Evolutionary conservation across 2,329 filamentous ascomycete species (phyloP).

Genomic region (Nannizziopsis arthrosporioides): DNA sequence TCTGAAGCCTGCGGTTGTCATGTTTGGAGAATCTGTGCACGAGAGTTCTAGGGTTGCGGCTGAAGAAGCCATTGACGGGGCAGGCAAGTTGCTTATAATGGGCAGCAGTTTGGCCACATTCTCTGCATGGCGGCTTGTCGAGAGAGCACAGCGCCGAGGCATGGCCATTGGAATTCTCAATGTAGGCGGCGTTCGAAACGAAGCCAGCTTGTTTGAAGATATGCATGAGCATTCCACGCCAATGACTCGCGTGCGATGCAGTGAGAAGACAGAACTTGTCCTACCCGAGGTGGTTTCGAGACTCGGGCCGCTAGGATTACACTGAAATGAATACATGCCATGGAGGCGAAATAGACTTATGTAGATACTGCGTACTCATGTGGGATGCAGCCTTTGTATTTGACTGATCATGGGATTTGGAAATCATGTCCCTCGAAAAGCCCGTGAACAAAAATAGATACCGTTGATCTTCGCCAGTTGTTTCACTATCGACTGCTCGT

Average conservation of each 20-base stretch:
- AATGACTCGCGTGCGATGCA: conserved; percentile 31
- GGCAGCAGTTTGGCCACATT: conserved; percentile 91
- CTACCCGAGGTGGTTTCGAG: conserved; percentile 31
- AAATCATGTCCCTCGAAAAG: neutral
- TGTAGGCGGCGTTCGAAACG: conserved; percentile 44
- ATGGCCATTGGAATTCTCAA: conserved; percentile 85
- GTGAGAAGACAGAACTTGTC: conserved; percentile 31
- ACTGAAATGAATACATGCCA: neutral
- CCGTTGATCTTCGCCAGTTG: too few relatives aligned
- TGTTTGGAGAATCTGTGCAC: conserved; percentile 88
- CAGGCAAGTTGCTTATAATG: conserved; percentile 63
- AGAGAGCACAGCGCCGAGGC: conserved; percentile 64
- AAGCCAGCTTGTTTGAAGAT: conserved; percentile 32
- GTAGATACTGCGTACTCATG: neutral
- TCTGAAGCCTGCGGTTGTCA: conserved; percentile 83
- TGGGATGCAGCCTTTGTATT: neutral
- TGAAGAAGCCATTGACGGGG: conserved; percentile 66
- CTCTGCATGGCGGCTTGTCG: conserved; percentile 82
- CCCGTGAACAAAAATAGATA: too few relatives aligned
- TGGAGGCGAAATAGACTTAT: neutral
- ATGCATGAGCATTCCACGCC: conserved; percentile 16
- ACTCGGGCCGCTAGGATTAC: conserved; percentile 14
- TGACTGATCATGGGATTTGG: neutral
- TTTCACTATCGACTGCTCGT: too few relatives aligned
- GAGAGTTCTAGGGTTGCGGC: conserved; percentile 58